phyloP scores from a whole-genome alignment of 176 grass and related monocot genomes.

The Stipa capillata region DNA sequence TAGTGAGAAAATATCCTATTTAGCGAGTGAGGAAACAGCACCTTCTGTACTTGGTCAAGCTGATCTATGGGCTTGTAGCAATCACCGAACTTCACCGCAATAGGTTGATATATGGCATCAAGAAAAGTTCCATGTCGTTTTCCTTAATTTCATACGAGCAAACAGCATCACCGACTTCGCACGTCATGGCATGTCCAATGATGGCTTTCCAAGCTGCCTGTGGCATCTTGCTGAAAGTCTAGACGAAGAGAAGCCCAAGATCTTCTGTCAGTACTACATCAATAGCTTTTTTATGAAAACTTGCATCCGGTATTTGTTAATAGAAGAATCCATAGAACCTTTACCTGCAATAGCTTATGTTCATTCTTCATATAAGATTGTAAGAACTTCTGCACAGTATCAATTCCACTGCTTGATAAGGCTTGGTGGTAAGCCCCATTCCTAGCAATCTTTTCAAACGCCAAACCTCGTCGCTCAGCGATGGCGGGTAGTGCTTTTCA shows the following conservation, averaged over 20 bases:
- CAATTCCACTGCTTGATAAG: conserved; percentile 24
- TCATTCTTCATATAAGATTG: conserved; percentile 30
- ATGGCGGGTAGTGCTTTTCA: conserved; percentile 43
- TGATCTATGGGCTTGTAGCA: conserved; percentile 34
- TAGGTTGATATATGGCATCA: conserved; percentile 38
- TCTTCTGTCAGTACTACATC: not conserved
- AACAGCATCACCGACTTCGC: conserved; percentile 12
- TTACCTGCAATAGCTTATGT: conserved; percentile 34
- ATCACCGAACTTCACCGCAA: conserved; percentile 39
- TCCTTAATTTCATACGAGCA: conserved; percentile 7
- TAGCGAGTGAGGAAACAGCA: not conserved
- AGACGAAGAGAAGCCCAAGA: not conserved
- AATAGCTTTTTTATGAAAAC: not conserved
- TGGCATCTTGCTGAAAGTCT: conserved; percentile 46
- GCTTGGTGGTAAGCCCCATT: conserved; percentile 22
- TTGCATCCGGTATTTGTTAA: not conserved
- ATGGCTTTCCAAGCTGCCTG: conserved; percentile 36
- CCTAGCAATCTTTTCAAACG: conserved; percentile 35
- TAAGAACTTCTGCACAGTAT: conserved; percentile 38
- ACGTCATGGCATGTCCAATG: conserved; percentile 39
- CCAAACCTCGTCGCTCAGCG: conserved; percentile 38
- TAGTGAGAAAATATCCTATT: not conserved
- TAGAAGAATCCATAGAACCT: not conserved
- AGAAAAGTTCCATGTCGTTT: conserved; percentile 16
- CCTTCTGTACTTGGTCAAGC: conserved; percentile 27